Evolutionary conservation across 2,329 filamentous ascomycete genomes (phyloP), one percentile per base, ranked within the genome.

Genomic region (Tolypocladium cylindrosporum): DNA sequence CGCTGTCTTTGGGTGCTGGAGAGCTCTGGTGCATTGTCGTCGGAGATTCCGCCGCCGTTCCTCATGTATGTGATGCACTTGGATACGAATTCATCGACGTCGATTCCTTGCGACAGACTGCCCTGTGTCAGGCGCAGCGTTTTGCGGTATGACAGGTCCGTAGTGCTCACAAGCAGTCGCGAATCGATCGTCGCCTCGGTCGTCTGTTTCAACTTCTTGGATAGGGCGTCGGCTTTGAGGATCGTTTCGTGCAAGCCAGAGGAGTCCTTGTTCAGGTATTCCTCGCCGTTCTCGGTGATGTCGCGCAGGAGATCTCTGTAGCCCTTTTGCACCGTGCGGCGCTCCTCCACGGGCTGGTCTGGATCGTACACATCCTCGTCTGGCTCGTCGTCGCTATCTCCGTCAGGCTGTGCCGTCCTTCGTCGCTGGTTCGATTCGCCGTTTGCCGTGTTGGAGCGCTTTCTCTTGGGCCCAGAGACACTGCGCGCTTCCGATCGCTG

Each of bases 61-160:
- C 84, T 85, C 91, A 97, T 97, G 69, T 89, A 97, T 4, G 82
- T 83, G 60, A 95, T 91, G 70, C 89, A 93, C 72, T 95, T 96
- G 0, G 89, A 89, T 16, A 97, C 84, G 67, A 97, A 95, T 65
- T 96, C 90, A 61, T 97, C 92, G 0, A 95, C 80, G 67, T 97
- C 92, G 27, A 99, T 76, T 9, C 91, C 90, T 55, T 88, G 85
- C 3, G 84, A 83, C 2, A 81, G 76, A 65, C 88, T 87, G 8
- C 91, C 91, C 37, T 90, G 79, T 1, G 88, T 85, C 34, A 95
- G 79, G 55, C 87, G 85, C 50, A 87, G 79, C 0, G 90, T 87
- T 68, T 91, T 91, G 64, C 89, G 90, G 65, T 88, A 87, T 0
- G 89, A 87, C 5, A 95, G 73, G 62, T 97, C 91, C 6, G 90